A percentile compares a stretch with the other conserved stretches of the same genome.
phyloP scores from a whole-genome alignment of 2,329 filamentous ascomycete genomes.

The Ophiostoma novo-ulmi region DNA sequence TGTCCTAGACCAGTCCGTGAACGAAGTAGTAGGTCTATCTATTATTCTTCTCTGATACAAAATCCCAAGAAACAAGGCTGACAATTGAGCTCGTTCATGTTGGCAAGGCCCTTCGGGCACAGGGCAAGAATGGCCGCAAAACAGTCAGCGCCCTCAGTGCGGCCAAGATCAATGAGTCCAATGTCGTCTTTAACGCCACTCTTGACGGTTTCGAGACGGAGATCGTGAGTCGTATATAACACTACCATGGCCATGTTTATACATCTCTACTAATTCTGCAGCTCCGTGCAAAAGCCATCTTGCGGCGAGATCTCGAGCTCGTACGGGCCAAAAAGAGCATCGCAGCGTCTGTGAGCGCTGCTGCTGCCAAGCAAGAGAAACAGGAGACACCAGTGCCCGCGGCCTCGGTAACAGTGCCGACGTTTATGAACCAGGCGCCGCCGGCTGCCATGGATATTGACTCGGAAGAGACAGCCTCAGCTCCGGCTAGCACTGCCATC shows the following conservation, averaged over 20 bases:
- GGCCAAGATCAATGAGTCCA: conserved; percentile 44
- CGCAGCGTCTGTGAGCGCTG: conserved; percentile 18
- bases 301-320: conserved; percentile 50
- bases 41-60: too few relatives aligned
- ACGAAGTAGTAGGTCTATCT: conserved; percentile 47
- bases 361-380: conserved; percentile 12
- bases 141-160: conserved; percentile 36
- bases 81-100: conserved; percentile 51
- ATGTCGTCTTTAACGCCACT: conserved; percentile 47
- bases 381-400: neutral
- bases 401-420: neutral
- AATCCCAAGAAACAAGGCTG: neutral
- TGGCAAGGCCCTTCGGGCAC: conserved; percentile 51
- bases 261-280: conserved; percentile 27
- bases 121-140: conserved; percentile 43
- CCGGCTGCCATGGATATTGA: conserved; percentile 34
- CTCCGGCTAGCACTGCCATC: conserved; percentile 12
- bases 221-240: conserved; percentile 42
- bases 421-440: conserved; percentile 27
- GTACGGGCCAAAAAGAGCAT: conserved; percentile 32
- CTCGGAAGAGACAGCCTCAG: conserved; percentile 21
- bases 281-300: conserved; percentile 50
- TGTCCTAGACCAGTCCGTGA: conserved; percentile 49
- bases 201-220: conserved; percentile 54
- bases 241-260: too few relatives aligned